Evolutionary conservation across 2,329 filamentous ascomycete genomes (phyloP).

Genomic region (Mycosphaerella sp.): DNA sequence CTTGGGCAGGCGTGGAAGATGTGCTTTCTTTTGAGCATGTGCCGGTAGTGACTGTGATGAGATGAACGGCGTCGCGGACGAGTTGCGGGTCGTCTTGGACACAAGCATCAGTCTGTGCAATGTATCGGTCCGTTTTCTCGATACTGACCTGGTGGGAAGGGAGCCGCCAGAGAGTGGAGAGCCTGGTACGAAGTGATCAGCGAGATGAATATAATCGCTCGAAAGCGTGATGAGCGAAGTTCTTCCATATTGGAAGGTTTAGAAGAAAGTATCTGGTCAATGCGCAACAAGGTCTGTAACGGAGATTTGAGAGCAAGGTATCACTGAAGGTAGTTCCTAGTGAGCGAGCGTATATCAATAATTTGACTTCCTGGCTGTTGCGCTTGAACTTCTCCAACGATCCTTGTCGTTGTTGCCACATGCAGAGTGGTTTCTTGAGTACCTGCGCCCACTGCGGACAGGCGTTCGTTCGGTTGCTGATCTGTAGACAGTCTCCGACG

Average conservation of each 20-base stretch:
- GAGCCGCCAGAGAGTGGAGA: slow-evolving; percentile 22
- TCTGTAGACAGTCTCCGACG: slow-evolving; percentile 21
- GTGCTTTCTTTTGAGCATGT: slow-evolving; percentile 3
- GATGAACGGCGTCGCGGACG: not conserved
- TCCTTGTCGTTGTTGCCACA: slow-evolving; percentile 17
- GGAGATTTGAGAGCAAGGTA: slow-evolving; percentile 15
- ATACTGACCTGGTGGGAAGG: slow-evolving; percentile 17
- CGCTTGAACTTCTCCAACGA: slow-evolving; percentile 18
- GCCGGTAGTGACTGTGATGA: slow-evolving; percentile 5
- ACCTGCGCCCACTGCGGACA: slow-evolving; percentile 17
- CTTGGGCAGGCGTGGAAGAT: not conserved
- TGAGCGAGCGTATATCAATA: slow-evolving; percentile 19
- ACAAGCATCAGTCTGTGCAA: not conserved
- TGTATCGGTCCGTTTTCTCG: not conserved
- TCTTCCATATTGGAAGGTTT: not conserved
- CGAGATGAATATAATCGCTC: slow-evolving; percentile 17
- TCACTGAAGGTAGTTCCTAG: not conserved
- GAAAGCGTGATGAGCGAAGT: not conserved
- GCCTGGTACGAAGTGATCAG: slow-evolving; percentile 28
- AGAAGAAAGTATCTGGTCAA: slow-evolving; percentile 18
- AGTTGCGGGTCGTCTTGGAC: not conserved
- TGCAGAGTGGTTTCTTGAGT: slow-evolving; percentile 20
- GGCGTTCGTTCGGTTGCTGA: slow-evolving; percentile 13
- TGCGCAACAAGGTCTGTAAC: slow-evolving; percentile 19
- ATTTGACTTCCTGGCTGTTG: slow-evolving; percentile 21